These are phyloP conservation scores for Pichia cabralensis DNA, from an alignment of 805 yeast species.

Conservation along the genomic window DNA sequence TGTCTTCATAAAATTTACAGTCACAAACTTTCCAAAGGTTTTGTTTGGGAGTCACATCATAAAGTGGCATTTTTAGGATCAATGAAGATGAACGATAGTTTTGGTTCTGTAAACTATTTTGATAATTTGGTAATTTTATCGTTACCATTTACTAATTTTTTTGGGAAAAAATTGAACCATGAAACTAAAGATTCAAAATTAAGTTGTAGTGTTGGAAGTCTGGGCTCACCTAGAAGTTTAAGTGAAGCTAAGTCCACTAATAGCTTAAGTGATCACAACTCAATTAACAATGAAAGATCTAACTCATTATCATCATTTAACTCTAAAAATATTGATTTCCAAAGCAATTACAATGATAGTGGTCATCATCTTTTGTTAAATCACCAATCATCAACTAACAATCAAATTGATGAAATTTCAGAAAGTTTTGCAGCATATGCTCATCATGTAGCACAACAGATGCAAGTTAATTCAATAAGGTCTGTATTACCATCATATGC, in stretches of 20 bases:
- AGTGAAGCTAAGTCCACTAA: too few species aligned
- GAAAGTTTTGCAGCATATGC: conserved; percentile 60
- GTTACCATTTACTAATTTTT: conserved; percentile 43
- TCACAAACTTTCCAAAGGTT: conserved; percentile 58
- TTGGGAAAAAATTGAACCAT: too few species aligned
- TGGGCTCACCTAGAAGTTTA: too few species aligned
- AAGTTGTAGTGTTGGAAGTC: too few species aligned
- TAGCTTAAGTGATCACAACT: too few species aligned
- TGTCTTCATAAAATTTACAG: conserved; percentile 43
- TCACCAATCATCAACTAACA: neutral
- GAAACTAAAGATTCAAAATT: too few species aligned
- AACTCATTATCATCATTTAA: too few species aligned
- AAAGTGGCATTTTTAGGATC: conserved; percentile 52
- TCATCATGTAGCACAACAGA: conserved; percentile 64
- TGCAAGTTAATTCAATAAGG: conserved; percentile 52
- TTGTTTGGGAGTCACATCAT: conserved; percentile 73
- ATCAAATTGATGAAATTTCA: too few species aligned
- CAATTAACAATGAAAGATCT: too few species aligned
- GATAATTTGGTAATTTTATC: conserved; percentile 38
- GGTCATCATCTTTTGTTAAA: too few species aligned
- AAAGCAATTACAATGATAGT: too few species aligned
- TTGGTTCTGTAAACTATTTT: conserved; percentile 39
- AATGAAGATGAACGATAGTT: conserved; percentile 34
- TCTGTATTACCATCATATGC: conserved; percentile 73
- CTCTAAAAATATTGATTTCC: too few species aligned